These are phyloP conservation scores for Didymella keratinophila DNA, from an alignment of 2,329 filamentous ascomycete species.

Conservation along the genomic window DNA sequence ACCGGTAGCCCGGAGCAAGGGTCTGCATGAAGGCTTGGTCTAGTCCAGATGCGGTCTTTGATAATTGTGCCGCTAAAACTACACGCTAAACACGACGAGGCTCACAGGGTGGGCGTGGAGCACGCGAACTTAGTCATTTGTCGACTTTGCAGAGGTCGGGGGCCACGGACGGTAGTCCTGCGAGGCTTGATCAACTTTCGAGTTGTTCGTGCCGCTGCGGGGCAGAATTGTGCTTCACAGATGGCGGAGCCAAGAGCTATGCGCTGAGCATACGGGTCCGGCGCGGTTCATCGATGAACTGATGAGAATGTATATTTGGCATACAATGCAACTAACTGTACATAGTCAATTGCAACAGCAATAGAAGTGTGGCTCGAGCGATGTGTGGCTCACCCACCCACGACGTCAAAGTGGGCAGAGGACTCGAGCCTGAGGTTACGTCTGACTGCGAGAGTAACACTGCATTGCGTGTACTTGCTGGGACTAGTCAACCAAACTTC, in stretches of 20 bases:
- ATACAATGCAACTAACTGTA: background rate
- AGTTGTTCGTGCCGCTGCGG: background rate
- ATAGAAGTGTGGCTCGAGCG: constrained; percentile 5
- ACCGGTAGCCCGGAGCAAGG: constrained; percentile 24
- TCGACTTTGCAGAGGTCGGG: constrained; percentile 2
- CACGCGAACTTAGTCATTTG: constrained; percentile 32
- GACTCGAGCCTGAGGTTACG: constrained; percentile 11
- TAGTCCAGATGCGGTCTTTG: constrained; percentile 40
- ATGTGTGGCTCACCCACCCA: background rate
- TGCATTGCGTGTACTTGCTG: constrained; percentile 7
- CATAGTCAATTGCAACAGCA: background rate
- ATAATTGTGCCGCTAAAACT: constrained; percentile 39
- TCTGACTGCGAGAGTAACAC: constrained; percentile 9
- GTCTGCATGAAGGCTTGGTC: constrained; percentile 35
- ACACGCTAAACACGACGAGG: constrained; percentile 22
- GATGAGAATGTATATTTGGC: background rate
- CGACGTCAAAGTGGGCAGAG: constrained; percentile 10
- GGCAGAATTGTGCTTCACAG: background rate
- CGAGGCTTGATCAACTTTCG: constrained; percentile 7
- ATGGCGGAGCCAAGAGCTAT: background rate
- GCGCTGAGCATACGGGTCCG: background rate
- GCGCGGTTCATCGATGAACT: background rate
- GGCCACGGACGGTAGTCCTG: background rate
- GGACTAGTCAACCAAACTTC: constrained; percentile 1
- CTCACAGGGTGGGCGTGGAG: constrained; percentile 24